Evolutionary conservation across 2,329 filamentous ascomycete species (phyloP).

Genomic region (Plenodomus lindquistii): DNA sequence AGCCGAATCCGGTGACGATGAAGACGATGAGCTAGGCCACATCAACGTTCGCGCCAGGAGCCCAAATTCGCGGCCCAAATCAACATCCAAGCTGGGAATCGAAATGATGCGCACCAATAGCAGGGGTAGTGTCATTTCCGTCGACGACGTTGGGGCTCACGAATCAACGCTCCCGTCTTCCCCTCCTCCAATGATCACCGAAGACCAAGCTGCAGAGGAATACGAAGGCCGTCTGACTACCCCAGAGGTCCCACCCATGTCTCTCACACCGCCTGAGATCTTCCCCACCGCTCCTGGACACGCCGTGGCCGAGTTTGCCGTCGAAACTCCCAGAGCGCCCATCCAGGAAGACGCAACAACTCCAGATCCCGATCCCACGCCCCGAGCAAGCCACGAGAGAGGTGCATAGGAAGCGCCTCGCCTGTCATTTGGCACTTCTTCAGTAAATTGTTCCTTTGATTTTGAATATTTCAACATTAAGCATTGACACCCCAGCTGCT

Average conservation of each 20-base stretch:
- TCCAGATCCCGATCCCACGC: constrained; percentile 49
- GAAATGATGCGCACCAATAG: constrained; percentile 99
- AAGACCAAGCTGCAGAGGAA: constrained; percentile 45
- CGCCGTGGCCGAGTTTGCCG: constrained; percentile 40
- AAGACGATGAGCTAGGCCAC: constrained; percentile 84
- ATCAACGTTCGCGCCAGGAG: constrained; percentile 55
- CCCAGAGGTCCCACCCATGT: constrained; percentile 32
- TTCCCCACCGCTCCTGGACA: constrained; percentile 52
- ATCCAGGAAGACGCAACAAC: constrained; percentile 30
- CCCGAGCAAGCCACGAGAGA: constrained; percentile 15
- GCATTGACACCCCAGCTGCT: not conserved
- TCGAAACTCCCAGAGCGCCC: constrained; percentile 45
- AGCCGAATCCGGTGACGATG: constrained; percentile 88
- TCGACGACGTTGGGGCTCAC: constrained; percentile 48
- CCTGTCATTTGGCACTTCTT: constrained; percentile 1
- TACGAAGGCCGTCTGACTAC: constrained; percentile 25
- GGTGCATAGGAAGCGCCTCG: not conserved
- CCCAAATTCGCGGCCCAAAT: constrained; percentile 51
- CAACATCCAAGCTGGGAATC: constrained; percentile 80
- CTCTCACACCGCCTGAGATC: constrained; percentile 56
- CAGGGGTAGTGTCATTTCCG: constrained; percentile 71
- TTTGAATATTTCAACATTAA: not conserved
- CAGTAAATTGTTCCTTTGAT: constrained; percentile 2
- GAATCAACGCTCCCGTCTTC: constrained; percentile 42
- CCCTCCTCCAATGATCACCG: constrained; percentile 47